A percentile compares a stretch with the other conserved stretches of the same genome.
Evolutionary conservation across 306 rosid species (phyloP).

Genomic region (Cicer arietinum): DNA sequence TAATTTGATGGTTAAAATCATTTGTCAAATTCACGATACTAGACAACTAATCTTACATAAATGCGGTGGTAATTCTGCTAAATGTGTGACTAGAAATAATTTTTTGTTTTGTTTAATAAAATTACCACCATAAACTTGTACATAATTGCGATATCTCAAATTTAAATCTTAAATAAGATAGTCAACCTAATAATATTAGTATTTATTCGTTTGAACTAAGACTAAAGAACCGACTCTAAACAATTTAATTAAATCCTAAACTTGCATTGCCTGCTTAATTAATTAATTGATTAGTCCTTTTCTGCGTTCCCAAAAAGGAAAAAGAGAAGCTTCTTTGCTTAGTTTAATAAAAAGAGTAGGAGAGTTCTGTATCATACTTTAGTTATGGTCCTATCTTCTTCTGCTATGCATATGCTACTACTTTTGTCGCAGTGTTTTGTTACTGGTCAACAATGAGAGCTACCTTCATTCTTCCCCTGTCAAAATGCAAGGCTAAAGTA

Average conservation of each 20-base stretch:
- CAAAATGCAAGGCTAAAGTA: constrained; percentile 51
- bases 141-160: too few relatives aligned
- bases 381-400: constrained; percentile 36
- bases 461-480: constrained; percentile 67
- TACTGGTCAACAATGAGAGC: constrained; percentile 64
- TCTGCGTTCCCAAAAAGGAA: constrained; percentile 43
- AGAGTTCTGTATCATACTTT: constrained; percentile 35
- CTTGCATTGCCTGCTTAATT: constrained; percentile 41
- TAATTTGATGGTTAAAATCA: neutral
- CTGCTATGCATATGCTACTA: constrained; percentile 20
- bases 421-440: constrained; percentile 47
- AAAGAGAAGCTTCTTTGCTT: constrained; percentile 14
- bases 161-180: too few relatives aligned
- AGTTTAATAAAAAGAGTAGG: neutral
- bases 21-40: neutral
- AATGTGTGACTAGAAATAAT: neutral
- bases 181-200: too few relatives aligned
- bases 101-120: too few relatives aligned
- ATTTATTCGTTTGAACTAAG: too few relatives aligned
- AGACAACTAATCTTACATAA: neutral
- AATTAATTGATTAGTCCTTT: constrained; percentile 5
- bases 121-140: too few relatives aligned
- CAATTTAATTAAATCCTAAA: neutral
- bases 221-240: too few relatives aligned
- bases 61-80: neutral